phyloP scores from a whole-genome alignment of 225 moss, liverwort and hornwort species.

The Straminergon stramineum region DNA sequence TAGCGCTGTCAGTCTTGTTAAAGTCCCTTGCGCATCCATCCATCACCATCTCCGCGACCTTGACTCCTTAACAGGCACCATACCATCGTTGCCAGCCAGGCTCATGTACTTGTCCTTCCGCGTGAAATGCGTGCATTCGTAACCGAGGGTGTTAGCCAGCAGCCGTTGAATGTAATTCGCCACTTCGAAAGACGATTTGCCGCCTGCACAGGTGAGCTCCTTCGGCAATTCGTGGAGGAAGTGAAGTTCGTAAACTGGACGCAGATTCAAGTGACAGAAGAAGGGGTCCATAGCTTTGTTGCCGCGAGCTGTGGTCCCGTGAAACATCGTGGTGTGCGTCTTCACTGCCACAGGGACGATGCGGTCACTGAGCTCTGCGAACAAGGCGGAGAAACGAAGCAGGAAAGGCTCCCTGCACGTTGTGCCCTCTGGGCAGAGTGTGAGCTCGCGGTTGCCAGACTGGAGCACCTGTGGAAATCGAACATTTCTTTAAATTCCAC shows the following conservation, averaged over 20 bases:
- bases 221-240: conserved; percentile 57
- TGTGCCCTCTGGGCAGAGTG: conserved; percentile 81
- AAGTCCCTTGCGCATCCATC: neutral
- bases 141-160: conserved; percentile 48
- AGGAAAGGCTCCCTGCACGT: conserved; percentile 89
- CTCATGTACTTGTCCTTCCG: conserved; percentile 77
- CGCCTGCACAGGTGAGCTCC: conserved; percentile 59
- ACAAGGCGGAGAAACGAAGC: conserved; percentile 75
- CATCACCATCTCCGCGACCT: neutral
- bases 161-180: conserved; percentile 70
- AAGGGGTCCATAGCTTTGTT: conserved; percentile 96
- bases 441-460: conserved; percentile 37
- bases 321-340: conserved; percentile 69
- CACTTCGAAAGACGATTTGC: conserved; percentile 62
- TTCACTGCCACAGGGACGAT: conserved; percentile 73
- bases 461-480: neutral
- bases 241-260: conserved; percentile 51
- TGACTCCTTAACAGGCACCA: conserved; percentile 26
- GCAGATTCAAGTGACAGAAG: conserved; percentile 69
- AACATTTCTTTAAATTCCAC: neutral
- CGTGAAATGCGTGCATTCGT: conserved; percentile 73
- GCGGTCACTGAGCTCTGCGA: conserved; percentile 75
- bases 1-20: neutral
- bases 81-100: conserved; percentile 68
- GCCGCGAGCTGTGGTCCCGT: conserved; percentile 80